These are phyloP conservation scores for Populus tomentosa DNA, from an alignment of 441 rosid genomes.

Conservation along the genomic window DNA sequence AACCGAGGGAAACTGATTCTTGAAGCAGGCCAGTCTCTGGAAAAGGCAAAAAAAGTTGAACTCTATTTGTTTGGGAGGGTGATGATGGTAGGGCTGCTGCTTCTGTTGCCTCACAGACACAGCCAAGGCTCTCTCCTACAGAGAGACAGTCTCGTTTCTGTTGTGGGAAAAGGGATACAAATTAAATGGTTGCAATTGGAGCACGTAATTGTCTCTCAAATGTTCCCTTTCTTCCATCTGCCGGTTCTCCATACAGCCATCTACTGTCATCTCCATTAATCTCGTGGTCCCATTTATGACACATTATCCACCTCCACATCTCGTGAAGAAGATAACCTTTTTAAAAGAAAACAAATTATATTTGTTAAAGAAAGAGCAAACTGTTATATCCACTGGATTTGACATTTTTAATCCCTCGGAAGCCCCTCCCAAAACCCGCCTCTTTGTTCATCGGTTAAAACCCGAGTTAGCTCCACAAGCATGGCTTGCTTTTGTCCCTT, in stretches of 20 bases:
- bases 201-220: constrained; percentile 42
- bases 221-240: constrained; percentile 52
- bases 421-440: not conserved
- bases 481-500: constrained; percentile 19
- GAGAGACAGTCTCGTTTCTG: constrained; percentile 40
- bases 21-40: constrained; percentile 19
- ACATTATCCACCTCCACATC: constrained; percentile 25
- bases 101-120: constrained; percentile 22
- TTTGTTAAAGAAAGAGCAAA: not conserved
- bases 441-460: not conserved
- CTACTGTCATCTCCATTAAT: constrained; percentile 29
- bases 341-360: not conserved
- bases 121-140: constrained; percentile 29
- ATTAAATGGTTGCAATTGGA: constrained; percentile 50
- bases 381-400: constrained; percentile 2
- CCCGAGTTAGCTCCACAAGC: constrained; percentile 16
- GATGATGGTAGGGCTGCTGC: constrained; percentile 8
- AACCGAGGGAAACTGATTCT: constrained; percentile 20
- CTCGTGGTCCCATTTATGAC: constrained; percentile 43
- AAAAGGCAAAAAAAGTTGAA: constrained; percentile 4
- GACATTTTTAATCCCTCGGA: constrained; percentile 11
- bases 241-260: constrained; percentile 38
- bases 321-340: constrained; percentile 20
- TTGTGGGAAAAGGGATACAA: constrained; percentile 40
- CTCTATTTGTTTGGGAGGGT: constrained; percentile 11